Evolutionary conservation across 352 stramenopile genomes (phyloP).

Genomic region (Thraustochytrium sp.): DNA sequence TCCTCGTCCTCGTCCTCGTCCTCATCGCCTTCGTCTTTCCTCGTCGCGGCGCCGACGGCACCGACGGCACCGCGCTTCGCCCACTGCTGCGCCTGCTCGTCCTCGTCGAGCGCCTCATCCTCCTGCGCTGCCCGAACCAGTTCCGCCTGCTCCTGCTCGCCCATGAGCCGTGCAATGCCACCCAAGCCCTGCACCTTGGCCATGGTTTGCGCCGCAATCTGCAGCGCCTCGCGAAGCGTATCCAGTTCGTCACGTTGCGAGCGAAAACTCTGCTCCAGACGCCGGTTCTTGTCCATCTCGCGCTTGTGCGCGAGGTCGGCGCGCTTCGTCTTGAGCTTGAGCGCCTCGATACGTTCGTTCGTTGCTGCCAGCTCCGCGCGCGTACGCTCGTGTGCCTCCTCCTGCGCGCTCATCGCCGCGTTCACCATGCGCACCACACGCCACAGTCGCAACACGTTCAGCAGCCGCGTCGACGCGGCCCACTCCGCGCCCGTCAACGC

Average conservation of each 20-base stretch:
- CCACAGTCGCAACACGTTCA: constrained; percentile 31
- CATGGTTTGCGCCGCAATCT: constrained; percentile 33
- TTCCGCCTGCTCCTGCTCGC: constrained; percentile 28
- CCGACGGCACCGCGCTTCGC: too few species aligned
- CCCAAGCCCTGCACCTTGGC: constrained; percentile 29
- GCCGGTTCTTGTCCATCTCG: constrained; percentile 14
- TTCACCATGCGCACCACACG: constrained; percentile 33
- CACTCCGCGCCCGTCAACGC: neutral
- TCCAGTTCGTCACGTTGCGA: constrained; percentile 24
- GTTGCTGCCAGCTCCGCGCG: neutral
- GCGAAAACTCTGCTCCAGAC: constrained; percentile 35
- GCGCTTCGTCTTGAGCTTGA: constrained; percentile 17
- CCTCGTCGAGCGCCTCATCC: neutral
- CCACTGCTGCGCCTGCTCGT: neutral
- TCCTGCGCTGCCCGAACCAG: neutral
- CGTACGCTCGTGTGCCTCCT: neutral
- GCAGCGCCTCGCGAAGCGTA: constrained; percentile 20
- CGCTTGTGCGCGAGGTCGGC: constrained; percentile 16
- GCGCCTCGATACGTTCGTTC: neutral
- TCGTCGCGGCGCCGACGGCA: neutral
- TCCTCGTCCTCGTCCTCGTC: neutral
- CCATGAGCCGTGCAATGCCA: constrained; percentile 13
- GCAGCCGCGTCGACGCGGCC: neutral
- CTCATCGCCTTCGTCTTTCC: neutral
- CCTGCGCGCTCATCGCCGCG: neutral